Evolutionary conservation across 371 early-diverging fungal species (phyloP).

Genomic region (Mucor indicus): DNA sequence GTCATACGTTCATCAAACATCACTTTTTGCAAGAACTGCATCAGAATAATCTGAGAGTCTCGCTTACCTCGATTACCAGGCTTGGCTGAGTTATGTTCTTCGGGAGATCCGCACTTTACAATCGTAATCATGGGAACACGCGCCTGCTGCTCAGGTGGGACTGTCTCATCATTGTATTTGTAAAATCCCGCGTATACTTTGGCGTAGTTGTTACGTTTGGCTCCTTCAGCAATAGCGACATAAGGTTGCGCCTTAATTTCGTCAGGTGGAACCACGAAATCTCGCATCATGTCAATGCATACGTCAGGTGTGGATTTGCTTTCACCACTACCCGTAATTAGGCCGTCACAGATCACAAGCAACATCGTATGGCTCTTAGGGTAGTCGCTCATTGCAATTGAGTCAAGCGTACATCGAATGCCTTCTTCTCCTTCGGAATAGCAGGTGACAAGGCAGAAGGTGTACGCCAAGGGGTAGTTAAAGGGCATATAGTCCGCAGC

Average conservation of each 20-base stretch:
- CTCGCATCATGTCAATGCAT: conserved; percentile 82
- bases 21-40: conserved; percentile 95
- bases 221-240: conserved; percentile 92
- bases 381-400: conserved; percentile 89
- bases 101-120: conserved; percentile 89
- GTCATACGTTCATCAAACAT: conserved; percentile 97
- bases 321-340: conserved; percentile 84
- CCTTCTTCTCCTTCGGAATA: conserved; percentile 94
- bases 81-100: conserved; percentile 64
- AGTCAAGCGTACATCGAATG: conserved; percentile 91
- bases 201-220: conserved; percentile 93
- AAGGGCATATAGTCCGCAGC: conserved; percentile 58
- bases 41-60: conserved; percentile 97
- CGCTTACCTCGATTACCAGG: conserved; percentile 98
- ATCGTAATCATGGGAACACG: conserved; percentile 87
- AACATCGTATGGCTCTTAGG: conserved; percentile 90
- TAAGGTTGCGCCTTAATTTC: conserved; percentile 76
- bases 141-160: conserved; percentile 46
- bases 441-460: conserved; percentile 79
- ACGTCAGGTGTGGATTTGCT: conserved; percentile 77
- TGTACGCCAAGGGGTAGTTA: conserved; percentile 71
- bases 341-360: conserved; percentile 87
- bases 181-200: conserved; percentile 93
- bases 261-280: conserved; percentile 63
- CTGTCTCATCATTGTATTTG: conserved; percentile 56